phyloP scores from a whole-genome alignment of 2,329 filamentous ascomycete species.

The Sarocladiaceae sp. region DNA sequence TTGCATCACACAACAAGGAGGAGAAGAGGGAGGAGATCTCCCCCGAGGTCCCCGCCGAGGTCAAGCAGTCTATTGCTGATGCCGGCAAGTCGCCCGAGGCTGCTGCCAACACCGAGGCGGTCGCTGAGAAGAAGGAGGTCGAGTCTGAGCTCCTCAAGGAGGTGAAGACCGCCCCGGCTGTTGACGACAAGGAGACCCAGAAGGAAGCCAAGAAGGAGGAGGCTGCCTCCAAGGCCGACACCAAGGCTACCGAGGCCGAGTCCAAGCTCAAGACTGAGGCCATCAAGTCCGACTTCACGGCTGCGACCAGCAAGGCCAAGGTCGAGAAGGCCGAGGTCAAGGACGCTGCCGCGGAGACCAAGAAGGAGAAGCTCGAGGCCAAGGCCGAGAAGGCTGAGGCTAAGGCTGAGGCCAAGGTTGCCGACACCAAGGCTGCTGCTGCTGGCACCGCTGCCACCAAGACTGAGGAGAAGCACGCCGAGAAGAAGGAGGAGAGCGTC shows the following conservation, averaged over 20 bases:
- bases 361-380: conserved; percentile 12
- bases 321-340: conserved; percentile 13
- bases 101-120: conserved; percentile 58
- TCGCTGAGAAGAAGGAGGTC: conserved; percentile 67
- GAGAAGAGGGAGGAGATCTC: conserved; percentile 37
- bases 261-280: conserved; percentile 12
- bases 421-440: conserved; percentile 12
- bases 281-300: conserved; percentile 15
- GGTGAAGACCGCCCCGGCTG: conserved; percentile 38
- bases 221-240: conserved; percentile 14
- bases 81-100: conserved; percentile 64
- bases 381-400: conserved; percentile 15
- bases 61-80: conserved; percentile 51
- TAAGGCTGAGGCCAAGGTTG: conserved; percentile 10
- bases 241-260: conserved; percentile 17
- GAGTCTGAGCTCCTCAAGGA: conserved; percentile 69
- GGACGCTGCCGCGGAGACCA: conserved; percentile 11
- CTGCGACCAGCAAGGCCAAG: conserved; percentile 14
- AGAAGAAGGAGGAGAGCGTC: conserved; percentile 8
- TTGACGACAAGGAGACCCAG: conserved; percentile 21
- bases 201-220: conserved; percentile 11
- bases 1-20: conserved; percentile 37
- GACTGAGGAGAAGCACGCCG: conserved; percentile 11
- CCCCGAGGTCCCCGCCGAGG: conserved; percentile 46
- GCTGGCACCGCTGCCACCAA: conserved; percentile 10